Evolutionary conservation across 306 rosid species (phyloP), one percentile per base, ranked within the genome.

Genomic region (Quercus mongolica): DNA sequence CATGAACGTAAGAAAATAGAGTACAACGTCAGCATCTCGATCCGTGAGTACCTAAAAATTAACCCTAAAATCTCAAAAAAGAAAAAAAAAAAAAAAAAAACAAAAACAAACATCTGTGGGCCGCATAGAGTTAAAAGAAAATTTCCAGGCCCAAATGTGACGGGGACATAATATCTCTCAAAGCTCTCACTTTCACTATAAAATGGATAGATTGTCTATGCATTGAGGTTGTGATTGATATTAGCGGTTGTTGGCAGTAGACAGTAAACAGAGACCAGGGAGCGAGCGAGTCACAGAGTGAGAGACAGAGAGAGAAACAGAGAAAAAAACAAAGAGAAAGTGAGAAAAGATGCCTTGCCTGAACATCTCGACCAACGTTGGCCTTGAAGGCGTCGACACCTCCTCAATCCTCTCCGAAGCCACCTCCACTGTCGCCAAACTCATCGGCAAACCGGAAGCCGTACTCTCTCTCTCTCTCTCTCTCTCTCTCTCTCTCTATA

Each of bases 331-430:
- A n/a, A 9, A 12, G 58, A 25, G 25, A 52, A 35, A 80, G 70
- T 69, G 58, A 15, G 28, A 71, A 64, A 91, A 82, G 76, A 94
- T 95, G 99, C 97, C 98, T 77, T 92, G 98, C 90, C 91, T 95
- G 25, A 95, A 90, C 85, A 49, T 95, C 80, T 90, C 97, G 38
- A 86, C 92, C 33, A 95, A 95, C 89, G 93, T 95, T 30, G 67
- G 74, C 86, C 89, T 91, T 0, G 95, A 90, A 7, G 94, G 94
- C 59, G 82, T 92, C 1, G 97, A 92, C 89, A 89, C 96, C 86
- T 95, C 99, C 73, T 85, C 94, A 83, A 85, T 95, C 81, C 96
- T 95, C 74, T 87, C 99, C 3, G 96, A 95, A 76, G 96, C 97
- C 80, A 91, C 97, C 85, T 91, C 99, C 84, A 82, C 88, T 58